These are phyloP conservation scores for Colletotrichum ledebouriae DNA, from an alignment of 2,329 filamentous ascomycete species.

Conservation along the genomic window DNA sequence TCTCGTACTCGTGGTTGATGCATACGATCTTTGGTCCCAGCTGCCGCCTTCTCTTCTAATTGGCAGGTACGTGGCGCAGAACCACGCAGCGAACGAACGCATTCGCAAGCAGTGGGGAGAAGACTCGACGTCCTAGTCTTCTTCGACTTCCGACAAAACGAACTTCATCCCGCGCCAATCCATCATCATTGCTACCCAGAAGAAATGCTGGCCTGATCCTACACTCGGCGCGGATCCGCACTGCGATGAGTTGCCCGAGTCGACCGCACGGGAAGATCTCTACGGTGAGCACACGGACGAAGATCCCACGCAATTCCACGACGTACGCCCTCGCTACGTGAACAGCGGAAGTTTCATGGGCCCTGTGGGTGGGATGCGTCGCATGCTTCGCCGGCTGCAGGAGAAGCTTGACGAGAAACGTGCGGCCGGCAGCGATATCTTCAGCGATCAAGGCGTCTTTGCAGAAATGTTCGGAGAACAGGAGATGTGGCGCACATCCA, in stretches of 20 bases:
- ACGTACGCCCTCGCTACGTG: slow-evolving; percentile 48
- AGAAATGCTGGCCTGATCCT: slow-evolving; percentile 45
- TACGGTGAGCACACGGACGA: slow-evolving; percentile 46
- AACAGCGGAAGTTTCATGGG: slow-evolving; percentile 51
- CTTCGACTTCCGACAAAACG: slow-evolving; percentile 11
- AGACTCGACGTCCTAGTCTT: neutral
- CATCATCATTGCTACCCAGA: slow-evolving; percentile 46
- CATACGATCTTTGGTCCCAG: slow-evolving; percentile 57
- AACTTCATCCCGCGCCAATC: slow-evolving; percentile 46
- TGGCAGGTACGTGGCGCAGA: slow-evolving; percentile 52
- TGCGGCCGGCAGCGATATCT: slow-evolving; percentile 37
- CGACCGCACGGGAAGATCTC: slow-evolving; percentile 43
- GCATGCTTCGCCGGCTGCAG: slow-evolving; percentile 44
- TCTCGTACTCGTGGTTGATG: slow-evolving; percentile 53
- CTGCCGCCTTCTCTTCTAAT: slow-evolving; percentile 54
- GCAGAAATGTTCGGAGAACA: slow-evolving; percentile 50
- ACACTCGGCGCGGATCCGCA: slow-evolving; percentile 44
- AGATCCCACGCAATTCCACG: slow-evolving; percentile 29
- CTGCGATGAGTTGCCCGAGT: slow-evolving; percentile 46
- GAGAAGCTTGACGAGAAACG: slow-evolving; percentile 46
- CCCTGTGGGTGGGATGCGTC: slow-evolving; percentile 47
- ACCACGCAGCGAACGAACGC: slow-evolving; percentile 51
- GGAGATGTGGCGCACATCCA: slow-evolving; percentile 40
- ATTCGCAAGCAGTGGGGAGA: slow-evolving; percentile 46
- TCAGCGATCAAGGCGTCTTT: slow-evolving; percentile 51